phyloP scores from a whole-genome alignment of 495 filamentous ascomycete genomes.

The Lophiotrema nucula region DNA sequence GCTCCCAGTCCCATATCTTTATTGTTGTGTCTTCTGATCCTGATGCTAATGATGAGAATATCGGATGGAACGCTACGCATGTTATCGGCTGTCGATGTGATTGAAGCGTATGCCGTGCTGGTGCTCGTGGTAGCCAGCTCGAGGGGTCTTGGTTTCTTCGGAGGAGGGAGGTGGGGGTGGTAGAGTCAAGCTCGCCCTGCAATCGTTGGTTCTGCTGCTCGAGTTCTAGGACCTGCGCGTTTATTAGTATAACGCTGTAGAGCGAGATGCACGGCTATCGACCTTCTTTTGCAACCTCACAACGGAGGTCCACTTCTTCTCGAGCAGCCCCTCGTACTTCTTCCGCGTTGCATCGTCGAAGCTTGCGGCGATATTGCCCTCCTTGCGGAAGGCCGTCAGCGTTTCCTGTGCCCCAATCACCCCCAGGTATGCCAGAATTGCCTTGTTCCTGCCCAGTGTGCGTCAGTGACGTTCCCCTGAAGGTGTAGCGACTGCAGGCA shows the following conservation, averaged over 20 bases:
- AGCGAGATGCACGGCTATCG: not conserved
- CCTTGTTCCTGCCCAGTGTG: constrained; percentile 68
- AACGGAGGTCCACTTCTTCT: constrained; percentile 96
- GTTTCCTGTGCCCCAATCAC: constrained; percentile 67
- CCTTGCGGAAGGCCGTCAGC: constrained; percentile 64
- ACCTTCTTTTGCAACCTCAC: constrained; percentile 91
- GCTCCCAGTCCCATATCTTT: constrained; percentile 98
- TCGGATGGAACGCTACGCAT: constrained; percentile 90
- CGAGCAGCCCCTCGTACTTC: constrained; percentile 85
- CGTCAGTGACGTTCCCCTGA: constrained; percentile 26
- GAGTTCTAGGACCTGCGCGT: constrained; percentile 83
- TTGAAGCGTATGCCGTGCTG: constrained; percentile 77
- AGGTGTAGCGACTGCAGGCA: not conserved
- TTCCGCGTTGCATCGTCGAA: constrained; percentile 77
- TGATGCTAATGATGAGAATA: constrained; percentile 87
- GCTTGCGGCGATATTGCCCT: constrained; percentile 62
- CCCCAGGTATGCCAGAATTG: constrained; percentile 82
- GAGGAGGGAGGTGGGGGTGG: constrained; percentile 79
- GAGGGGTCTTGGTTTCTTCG: constrained; percentile 79
- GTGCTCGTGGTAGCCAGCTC: constrained; percentile 80
- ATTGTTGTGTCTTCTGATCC: constrained; percentile 85
- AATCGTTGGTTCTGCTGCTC: constrained; percentile 68
- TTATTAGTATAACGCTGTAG: not conserved
- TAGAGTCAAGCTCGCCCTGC: constrained; percentile 78
- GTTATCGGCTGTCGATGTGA: constrained; percentile 81